Evolutionary conservation across 805 yeast genomes (phyloP).

Genomic region (Sugiyamaella floridensis): DNA sequence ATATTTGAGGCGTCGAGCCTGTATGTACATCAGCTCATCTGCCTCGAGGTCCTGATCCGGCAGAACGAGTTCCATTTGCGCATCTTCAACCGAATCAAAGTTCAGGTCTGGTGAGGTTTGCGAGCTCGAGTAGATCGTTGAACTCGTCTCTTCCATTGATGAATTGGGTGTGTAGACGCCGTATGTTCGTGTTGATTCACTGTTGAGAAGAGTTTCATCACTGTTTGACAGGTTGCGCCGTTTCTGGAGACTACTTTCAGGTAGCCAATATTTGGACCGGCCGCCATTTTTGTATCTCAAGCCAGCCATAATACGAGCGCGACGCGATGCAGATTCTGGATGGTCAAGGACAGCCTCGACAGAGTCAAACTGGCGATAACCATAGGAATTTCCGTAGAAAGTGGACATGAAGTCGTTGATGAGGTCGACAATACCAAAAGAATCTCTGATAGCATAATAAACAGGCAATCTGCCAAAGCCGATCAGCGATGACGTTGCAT

Average conservation of each 20-base stretch:
- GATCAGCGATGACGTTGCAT: constrained; percentile 52
- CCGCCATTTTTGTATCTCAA: constrained; percentile 76
- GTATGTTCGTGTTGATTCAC: background rate
- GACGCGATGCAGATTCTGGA: constrained; percentile 55
- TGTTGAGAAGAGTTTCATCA: background rate
- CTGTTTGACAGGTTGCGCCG: background rate
- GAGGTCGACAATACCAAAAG: constrained; percentile 70
- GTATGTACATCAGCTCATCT: constrained; percentile 30
- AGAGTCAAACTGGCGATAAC: constrained; percentile 77
- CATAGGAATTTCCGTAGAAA: constrained; percentile 63
- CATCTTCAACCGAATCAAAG: constrained; percentile 7
- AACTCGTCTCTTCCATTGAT: background rate
- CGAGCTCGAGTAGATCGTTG: background rate
- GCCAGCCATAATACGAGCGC: constrained; percentile 74
- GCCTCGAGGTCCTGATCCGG: constrained; percentile 21
- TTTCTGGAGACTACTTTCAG: constrained; percentile 15
- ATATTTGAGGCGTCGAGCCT: constrained; percentile 28
- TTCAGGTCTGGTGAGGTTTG: background rate
- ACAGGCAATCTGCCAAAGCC: constrained; percentile 62
- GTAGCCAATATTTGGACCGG: constrained; percentile 75
- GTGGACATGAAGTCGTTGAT: constrained; percentile 68
- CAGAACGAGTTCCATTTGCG: constrained; percentile 4
- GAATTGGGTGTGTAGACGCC: background rate
- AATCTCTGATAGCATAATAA: constrained; percentile 63
- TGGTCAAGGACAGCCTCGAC: constrained; percentile 58